Base-by-base conservation (phyloP, 2,329 filamentous ascomycete species). In the Fusarium coffeatum region DNA sequence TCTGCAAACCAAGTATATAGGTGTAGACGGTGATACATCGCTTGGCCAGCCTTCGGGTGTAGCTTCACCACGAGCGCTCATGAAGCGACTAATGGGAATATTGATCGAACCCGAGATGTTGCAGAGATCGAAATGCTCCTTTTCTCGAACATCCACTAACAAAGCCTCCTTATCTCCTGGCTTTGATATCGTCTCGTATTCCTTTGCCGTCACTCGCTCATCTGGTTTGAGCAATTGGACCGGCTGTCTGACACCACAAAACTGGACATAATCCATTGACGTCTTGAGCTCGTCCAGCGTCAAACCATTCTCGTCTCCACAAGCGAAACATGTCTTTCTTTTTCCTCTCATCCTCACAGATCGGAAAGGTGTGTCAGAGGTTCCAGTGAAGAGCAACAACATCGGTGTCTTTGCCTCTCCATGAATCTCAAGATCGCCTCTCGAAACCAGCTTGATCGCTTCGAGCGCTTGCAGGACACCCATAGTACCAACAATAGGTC, bases 401-500 rank as follows among this genome's bases (percentile, higher is more conserved):
- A 76, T 77, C 0, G 71, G 78, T 8, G 76, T 72, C 6, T 72
- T 71, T 1, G 68, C 70, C 5, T 69, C 68, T 10, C 57, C 67
- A 9, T 56, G 55, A 0, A 23, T 20, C n/a, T 77, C 75, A 11
- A 75, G 62, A 8, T 73, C 74, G 5, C 75, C 78, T 30, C 82
- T 75, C 0, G 88, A 85, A 18, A 98, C 85, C n/a, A 98, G 79
- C 77, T 97, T 96, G 74, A 98, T 90, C 0, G 93, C 90, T 80
- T 98, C 94, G 3, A 97, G 83, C 0, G 96, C 95, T 82, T 98
- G 96, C 59, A 98, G 81, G 0, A 97, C 90, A 10, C 96, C 96
- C 93, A 99, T 98, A 1, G 90, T 86, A 0, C 96, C 96, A 0
- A 99, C 96, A 0, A 98, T 94, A 0, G 96, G 94, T 0, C 96